Base-by-base conservation (phyloP, 2,329 filamentous ascomycete genomes). In the Fusarium burgessii region DNA sequence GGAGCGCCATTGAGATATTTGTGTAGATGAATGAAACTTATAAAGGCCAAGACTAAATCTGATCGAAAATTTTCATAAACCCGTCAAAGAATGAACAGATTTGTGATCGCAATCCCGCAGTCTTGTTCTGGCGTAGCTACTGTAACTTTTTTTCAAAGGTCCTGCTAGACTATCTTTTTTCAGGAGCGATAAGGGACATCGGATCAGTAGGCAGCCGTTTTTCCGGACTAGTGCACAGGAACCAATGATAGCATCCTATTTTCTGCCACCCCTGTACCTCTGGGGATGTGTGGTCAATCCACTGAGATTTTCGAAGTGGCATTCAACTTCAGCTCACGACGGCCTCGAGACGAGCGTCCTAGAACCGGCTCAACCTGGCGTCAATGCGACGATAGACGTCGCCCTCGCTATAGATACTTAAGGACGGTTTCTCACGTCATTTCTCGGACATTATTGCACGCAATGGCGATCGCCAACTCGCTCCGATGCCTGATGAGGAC, bases 401-500 rank as follows among this genome's bases (percentile, higher is more conserved):
- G 33, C 15, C 32, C 23, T 50, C 38, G 25, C 20, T 41, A 47
- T 41, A 17, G 15, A n/a, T 43, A 72, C 56, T 60, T 35, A 62
- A 15, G 45, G 60, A 62, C 61, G 40, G 47, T 12, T 46, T 52
- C 29, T 54, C 33, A 32, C 29, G 36, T 32, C 41, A 38, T 35
- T 20, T 27, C 36, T 33, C 43, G 58, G 41, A 54, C 40, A 51
- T 25, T 47, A 33, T 43, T 60, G 33, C 54, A 52, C 45, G 70
- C 62, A 60, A 84, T 84, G 82, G 82, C 82, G 41, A 80, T 81
- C 66, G 75, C 72, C 68, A 82, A 78, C 73, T 83, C 79, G 71
- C 80, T 82, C 70, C 84, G 80, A 76, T 83, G 78, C 79, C 84
- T 84, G 74, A 78, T 79, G 59, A 78, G 79, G 77, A 79, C 81